Evolutionary conservation across 169 alveolate species (phyloP), one percentile per base, ranked within the genome.

Genomic region (Babesia bigemina): DNA sequence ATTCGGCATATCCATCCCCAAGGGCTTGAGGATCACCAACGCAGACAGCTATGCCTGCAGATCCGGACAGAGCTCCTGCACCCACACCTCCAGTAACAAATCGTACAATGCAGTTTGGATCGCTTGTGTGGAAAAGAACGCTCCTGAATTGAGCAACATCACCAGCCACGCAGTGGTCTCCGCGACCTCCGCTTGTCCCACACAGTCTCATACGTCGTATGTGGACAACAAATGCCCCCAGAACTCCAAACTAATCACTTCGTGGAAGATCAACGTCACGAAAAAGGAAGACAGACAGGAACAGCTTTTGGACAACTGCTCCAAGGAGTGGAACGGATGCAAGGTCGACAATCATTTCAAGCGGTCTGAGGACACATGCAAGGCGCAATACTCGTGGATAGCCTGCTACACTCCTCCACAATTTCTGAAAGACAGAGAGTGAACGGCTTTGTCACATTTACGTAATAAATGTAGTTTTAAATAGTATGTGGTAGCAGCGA

Each of bases 41-140:
- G 22, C 61, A 24, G 88, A 81, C 52, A 12, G 57, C n/a, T 81
- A 81, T 56, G 74, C 86, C 17, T 81, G 88, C 78, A 71, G 88
- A 53, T 4, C 86, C 6, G 85, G 85, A 21, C 76, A 63, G 29
- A 49, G 17, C 21, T 29, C 81, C 22, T 81, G 88, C 53, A 67
- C 85, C 28, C 84, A 81, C 47, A 44, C 66, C 10, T 73, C 88
- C 14, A 53, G 52, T 29, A 63, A 66, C 29, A 33, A 47, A 10
- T 61, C 29, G n/a, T 11, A 58, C 22, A 81, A 71, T 55, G 72
- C 88, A 12, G 85, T 81, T 29, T 81, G 88, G 88, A 73, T 73
- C 22, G 88, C 85, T 26, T 81, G 88, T 81, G 84, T 81, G 8
- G 88, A 81, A 21, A 81, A 73, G 50, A 74, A 74, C 45, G 88